phyloP scores from a whole-genome alignment of 2,329 filamentous ascomycete species.

The Capronia americana region DNA sequence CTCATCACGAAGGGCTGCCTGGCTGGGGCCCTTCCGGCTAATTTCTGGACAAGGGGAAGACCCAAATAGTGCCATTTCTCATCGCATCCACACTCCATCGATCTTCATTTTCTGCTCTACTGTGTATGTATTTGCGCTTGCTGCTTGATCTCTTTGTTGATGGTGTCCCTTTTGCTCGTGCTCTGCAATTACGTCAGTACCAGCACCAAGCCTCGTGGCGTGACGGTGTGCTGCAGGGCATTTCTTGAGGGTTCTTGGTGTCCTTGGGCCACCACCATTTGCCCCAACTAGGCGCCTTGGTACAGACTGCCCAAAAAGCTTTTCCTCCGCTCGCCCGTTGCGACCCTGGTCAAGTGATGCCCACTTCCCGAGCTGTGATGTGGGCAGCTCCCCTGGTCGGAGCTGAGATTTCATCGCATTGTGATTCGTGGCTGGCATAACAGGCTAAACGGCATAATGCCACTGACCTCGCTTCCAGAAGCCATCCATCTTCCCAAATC shows the following conservation, averaged over 20 bases:
- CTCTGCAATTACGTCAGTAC: not conserved
- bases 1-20: not conserved
- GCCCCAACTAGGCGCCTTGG: not conserved
- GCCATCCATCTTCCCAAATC: not conserved
- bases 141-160: not conserved
- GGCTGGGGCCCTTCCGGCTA: conserved; percentile 2
- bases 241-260: not conserved
- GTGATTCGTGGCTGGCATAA: conserved; percentile 12
- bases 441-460: conserved; percentile 21
- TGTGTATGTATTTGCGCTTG: not conserved
- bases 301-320: conserved; percentile 8
- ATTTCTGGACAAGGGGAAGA: conserved; percentile 11
- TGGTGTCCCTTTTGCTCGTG: not conserved
- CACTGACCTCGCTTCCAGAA: conserved; percentile 15
- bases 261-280: conserved; percentile 5
- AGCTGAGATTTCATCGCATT: not conserved
- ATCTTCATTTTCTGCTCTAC: conserved; percentile 4
- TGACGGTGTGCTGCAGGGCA: not conserved
- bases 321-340: conserved; percentile 25
- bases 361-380: not conserved
- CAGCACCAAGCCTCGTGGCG: conserved; percentile 5
- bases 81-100: not conserved
- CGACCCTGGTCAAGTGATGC: conserved; percentile 22
- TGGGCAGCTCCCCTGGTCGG: not conserved
- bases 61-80: not conserved